Evolutionary conservation across 768 basidiomycete genomes (phyloP).

Genomic region (Crassisporium funariophilum): DNA sequence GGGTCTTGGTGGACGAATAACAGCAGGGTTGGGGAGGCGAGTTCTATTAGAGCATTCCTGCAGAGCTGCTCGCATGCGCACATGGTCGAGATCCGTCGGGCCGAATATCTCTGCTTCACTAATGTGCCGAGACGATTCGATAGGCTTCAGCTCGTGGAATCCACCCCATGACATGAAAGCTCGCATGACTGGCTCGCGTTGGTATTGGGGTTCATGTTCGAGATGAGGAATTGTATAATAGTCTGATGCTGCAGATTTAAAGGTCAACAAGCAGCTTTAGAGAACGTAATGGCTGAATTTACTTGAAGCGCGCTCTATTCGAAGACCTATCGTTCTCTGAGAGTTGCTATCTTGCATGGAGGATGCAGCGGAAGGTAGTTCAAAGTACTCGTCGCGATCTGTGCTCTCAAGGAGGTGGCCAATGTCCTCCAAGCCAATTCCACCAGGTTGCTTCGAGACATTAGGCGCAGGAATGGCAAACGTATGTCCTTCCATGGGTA

Average conservation of each 20-base stretch:
- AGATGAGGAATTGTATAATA: too few species aligned
- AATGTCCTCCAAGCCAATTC: slow-evolving; percentile 40
- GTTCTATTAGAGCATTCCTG: slow-evolving; percentile 10
- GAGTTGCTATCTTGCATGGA: slow-evolving; percentile 5
- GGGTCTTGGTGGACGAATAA: background rate
- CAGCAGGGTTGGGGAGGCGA: background rate
- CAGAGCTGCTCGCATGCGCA: slow-evolving; percentile 23
- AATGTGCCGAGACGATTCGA: slow-evolving; percentile 23
- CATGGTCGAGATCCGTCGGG: slow-evolving; percentile 10
- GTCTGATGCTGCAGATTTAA: too few species aligned
- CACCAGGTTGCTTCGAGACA: slow-evolving; percentile 25
- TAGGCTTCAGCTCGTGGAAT: slow-evolving; percentile 32
- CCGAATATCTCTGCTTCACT: slow-evolving; percentile 25
- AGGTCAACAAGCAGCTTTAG: background rate
- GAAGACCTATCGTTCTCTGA: slow-evolving; percentile 19
- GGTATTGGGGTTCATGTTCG: too few species aligned
- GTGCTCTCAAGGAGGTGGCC: slow-evolving; percentile 20
- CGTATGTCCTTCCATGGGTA: slow-evolving; percentile 31
- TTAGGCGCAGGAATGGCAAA: slow-evolving; percentile 30
- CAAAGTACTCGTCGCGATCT: slow-evolving; percentile 16
- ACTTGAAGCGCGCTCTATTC: slow-evolving; percentile 22
- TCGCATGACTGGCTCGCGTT: slow-evolving; percentile 2
- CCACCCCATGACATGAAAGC: slow-evolving; percentile 42
- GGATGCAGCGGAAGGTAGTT: slow-evolving; percentile 9
- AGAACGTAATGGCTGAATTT: slow-evolving; percentile 3